Base-by-base conservation (phyloP, 2,329 filamentous ascomycete species). In the Exophiala spinifera region DNA sequence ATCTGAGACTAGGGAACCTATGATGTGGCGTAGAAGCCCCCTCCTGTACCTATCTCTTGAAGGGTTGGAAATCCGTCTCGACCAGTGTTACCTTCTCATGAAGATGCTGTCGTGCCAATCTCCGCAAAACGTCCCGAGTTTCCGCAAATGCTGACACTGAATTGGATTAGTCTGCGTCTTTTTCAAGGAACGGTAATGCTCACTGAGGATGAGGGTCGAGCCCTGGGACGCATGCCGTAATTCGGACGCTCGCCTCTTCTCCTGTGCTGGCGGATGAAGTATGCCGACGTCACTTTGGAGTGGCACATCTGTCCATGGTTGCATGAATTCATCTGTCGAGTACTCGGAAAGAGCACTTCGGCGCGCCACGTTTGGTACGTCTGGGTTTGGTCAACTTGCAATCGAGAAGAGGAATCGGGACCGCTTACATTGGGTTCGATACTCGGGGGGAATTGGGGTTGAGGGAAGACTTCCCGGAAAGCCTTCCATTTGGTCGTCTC, bases 91-190 rank as follows among this genome's bases (percentile, higher is more conserved):
- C 39, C 17, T 42, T 42, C 11, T 42, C 39, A 17, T 42, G 39
- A 17, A 42, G 39, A 20, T 42, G 39, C 39, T 15, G 39, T 42
- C 39, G 39, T 42, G 39, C 17, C n/a, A 42, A 42, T 42, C 39
- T 42, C 17, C 39, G 7, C 17, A 42, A 42, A 42, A 42, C 17
- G n/a, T 42, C 17, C 11, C 39, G 39, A 13, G 39, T 42, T 20
- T 42, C 39, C 13, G 4, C 13, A 42, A 42, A 42, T 20, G 14
- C 39, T 13, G 17, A 42, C 39, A 42, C 39, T 42, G 13, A 20
- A 20, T 13, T 15, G 17, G 14, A 20, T 42, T 21, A 42, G 39
- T 20, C n/a, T 42, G 14, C 7, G n/a, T 42, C 5, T 4, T 17
- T 20, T 15, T 42, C 17, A 17, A 15, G n/a, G 34, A 39, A 42